Base-by-base conservation (phyloP, 257 asterid genomes). In the Nicotiana otophora region DNA sequence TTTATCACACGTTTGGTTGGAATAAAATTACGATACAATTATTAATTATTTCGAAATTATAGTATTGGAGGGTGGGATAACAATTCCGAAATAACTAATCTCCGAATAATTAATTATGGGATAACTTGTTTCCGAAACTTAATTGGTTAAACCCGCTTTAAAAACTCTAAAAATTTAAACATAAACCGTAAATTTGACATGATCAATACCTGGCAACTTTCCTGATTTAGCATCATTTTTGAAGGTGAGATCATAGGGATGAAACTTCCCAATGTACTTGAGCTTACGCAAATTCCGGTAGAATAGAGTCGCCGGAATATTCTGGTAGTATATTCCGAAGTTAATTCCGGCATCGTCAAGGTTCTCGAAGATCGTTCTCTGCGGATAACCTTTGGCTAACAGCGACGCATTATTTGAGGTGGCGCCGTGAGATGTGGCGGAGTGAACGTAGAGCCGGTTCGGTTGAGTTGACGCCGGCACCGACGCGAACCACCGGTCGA, bases 391-490 rank as follows among this genome's bases (percentile, higher is more conserved):
- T 81, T 87, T 84, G 16, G 86, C 89, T 4, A 95, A 89, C 39
- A 84, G 84, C 3, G 90, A 68, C 0, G 92, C 89, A 0, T 80
- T 76, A 81, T 95, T 95, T 4, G 97, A 91, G 82, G 95, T 91
- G 90, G 99, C 97, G 33, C 99, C 99, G 63, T 92, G 95, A 82
- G 98, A 95, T 17, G 99, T 95, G 80, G 82, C 99, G 16, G 97
- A 95, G 91, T 95, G 97, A 86, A 95, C 94, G 83, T 90, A 95
- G 31, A 95, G 93, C 4, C 97, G 92, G 84, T 95, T 95, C 7
- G 98, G 99, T 33, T 95, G 98, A 0, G 99, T 95, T 0, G 99
- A 94, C 0, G 97, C 90, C 0, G 98, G 99, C n/a, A 95, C 93
- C 5, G 99, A 94, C 2, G 97, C 97, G 82, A 96, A 96, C 99